phyloP scores from a whole-genome alignment of 225 moss, liverwort and hornwort genomes.

The Thuidium tamariscinum region DNA sequence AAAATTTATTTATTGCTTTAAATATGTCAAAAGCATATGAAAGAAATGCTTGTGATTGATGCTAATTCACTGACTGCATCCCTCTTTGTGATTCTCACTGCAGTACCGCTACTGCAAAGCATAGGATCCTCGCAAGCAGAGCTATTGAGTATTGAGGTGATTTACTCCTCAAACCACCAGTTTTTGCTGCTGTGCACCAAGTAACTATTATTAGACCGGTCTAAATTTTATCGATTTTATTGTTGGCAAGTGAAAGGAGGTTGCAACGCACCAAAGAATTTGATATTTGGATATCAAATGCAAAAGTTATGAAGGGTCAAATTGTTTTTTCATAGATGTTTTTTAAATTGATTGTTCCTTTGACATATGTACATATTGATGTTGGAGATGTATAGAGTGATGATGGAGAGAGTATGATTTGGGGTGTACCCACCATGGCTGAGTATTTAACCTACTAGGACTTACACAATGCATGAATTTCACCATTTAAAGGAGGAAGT shows the following conservation, averaged over 20 bases:
- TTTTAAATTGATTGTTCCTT: background rate
- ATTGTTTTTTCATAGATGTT: background rate
- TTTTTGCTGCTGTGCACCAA: background rate
- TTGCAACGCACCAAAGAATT: fast-evolving
- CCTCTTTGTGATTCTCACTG: background rate
- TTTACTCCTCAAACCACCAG: background rate
- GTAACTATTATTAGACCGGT: background rate
- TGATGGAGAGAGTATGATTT: fast-evolving
- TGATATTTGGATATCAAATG: background rate
- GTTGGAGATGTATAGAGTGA: background rate
- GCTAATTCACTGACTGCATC: no score
- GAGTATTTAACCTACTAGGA: background rate
- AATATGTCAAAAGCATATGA: no score
- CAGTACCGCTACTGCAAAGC: background rate
- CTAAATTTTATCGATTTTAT: background rate
- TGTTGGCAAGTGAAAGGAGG: background rate
- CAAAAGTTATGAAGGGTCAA: background rate
- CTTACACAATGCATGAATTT: background rate
- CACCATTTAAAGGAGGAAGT: background rate
- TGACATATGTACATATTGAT: background rate
- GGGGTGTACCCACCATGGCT: fast-evolving
- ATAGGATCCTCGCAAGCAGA: background rate
- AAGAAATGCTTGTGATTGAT: background rate
- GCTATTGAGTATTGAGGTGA: no score
- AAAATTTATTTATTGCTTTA: no score